These are phyloP conservation scores for Nicotiana tabacum DNA, from an alignment of 257 asterid species.

Conservation along the genomic window DNA sequence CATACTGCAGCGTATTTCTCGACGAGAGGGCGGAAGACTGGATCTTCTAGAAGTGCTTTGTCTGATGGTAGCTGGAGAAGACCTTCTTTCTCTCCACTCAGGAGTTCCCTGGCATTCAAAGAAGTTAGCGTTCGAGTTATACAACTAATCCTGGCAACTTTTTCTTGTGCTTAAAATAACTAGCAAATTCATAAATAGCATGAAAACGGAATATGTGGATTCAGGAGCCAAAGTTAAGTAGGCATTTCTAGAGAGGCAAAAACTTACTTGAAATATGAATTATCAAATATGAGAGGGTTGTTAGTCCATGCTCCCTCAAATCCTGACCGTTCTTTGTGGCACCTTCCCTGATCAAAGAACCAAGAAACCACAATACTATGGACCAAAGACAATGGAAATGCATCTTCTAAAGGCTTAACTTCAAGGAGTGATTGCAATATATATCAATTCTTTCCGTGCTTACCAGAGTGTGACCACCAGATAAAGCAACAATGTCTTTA, in stretches of 20 bases:
- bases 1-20: conserved; percentile 83
- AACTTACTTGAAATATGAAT: conserved; percentile 64
- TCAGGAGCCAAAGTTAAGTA: not conserved
- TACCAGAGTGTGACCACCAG: conserved; percentile 93
- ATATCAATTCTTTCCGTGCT: not conserved
- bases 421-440: not conserved
- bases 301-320: conserved; percentile 90
- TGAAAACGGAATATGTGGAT: not conserved
- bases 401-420: not conserved
- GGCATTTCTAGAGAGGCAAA: not conserved
- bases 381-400: not conserved
- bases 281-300: conserved; percentile 82
- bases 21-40: conserved; percentile 61
- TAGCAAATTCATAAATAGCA: not conserved
- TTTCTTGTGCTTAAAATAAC: conserved; percentile 39
- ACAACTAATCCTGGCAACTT: conserved; percentile 50
- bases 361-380: not conserved
- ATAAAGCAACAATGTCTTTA: conserved; percentile 71
- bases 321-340: conserved; percentile 90
- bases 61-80: conserved; percentile 73
- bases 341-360: conserved; percentile 50
- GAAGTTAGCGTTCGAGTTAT: conserved; percentile 33
- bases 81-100: conserved; percentile 68
- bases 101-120: conserved; percentile 48
- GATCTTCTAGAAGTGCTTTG: conserved; percentile 66